A percentile compares a stretch with the other conserved stretches of the same genome.
Evolutionary conservation across 352 stramenopile genomes (phyloP).

Genomic region (Pythium phragmiticola): DNA sequence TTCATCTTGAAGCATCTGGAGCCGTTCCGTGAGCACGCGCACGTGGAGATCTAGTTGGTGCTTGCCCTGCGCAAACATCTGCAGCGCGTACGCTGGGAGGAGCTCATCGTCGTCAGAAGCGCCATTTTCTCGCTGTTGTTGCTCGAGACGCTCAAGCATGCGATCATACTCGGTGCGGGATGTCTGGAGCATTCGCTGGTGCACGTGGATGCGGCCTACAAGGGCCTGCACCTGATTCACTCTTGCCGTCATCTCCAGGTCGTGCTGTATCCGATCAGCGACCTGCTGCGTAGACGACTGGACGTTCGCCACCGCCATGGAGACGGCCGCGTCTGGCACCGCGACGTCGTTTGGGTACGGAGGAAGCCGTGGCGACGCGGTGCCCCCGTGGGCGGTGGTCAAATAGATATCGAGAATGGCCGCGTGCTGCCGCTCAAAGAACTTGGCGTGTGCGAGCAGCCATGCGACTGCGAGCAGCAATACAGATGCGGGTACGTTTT

Average conservation of each 20-base stretch:
- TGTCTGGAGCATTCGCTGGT: constrained; percentile 37
- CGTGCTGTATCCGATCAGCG: not conserved
- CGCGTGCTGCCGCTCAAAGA: constrained; percentile 47
- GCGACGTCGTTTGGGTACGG: constrained; percentile 45
- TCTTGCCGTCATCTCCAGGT: not conserved
- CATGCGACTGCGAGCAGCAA: constrained; percentile 55
- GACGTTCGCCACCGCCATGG: constrained; percentile 10
- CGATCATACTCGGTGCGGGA: constrained; percentile 39
- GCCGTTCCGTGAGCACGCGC: constrained; percentile 38
- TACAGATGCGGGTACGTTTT: constrained; percentile 30
- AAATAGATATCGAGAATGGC: constrained; percentile 42
- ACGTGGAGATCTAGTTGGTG: constrained; percentile 40
- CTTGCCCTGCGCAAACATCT: constrained; percentile 36
- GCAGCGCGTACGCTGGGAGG: constrained; percentile 42
- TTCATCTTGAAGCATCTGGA: constrained; percentile 63
- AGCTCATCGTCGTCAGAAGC: constrained; percentile 25
- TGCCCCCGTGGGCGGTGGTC: not conserved
- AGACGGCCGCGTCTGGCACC: constrained; percentile 18
- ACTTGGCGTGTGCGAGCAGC: constrained; percentile 45
- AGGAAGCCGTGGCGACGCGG: constrained; percentile 9
- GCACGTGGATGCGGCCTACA: constrained; percentile 37
- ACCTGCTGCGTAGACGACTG: not conserved
- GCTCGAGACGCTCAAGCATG: constrained; percentile 39
- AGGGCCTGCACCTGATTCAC: constrained; percentile 34
- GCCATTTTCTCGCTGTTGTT: constrained; percentile 29